Evolutionary conservation across 805 yeast genomes (phyloP), one percentile per base, ranked within the genome.

Genomic region (Candida glaebosa): DNA sequence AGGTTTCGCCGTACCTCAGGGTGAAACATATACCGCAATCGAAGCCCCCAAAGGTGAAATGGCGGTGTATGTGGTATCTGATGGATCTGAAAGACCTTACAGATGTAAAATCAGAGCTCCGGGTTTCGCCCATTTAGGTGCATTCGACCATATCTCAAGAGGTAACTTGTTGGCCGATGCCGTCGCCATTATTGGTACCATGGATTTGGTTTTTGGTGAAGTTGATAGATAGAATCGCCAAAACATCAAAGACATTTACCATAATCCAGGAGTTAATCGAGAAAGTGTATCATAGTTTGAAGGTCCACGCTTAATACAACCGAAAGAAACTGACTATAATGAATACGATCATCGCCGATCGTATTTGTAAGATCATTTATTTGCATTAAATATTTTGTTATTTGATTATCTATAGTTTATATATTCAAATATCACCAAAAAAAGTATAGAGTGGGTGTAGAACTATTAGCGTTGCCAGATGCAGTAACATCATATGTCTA

Each of bases 11-110:
- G 96, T 87, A 33, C 96, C 96, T 34, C 84, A 81, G 41, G 96
- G 96, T 58, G 96, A 87, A 69, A 84, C 96, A 8, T 87, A 87
- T 63, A 85, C 93, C 38, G 91, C 87, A 43, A 87, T 87, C 52
- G 96, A 87, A 71, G 95, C 96, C 18, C 96, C 96, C 62, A 87
- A 87, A 78, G 96, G 96, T 61, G 96, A 87, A 68, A 85, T 87
- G 93, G 96, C 86, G 46, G 95, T 86, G 42, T 87, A 82, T 58
- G 82, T 87, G 39, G 95, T 87, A 42, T 80, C 89, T 51, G 96
- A 87, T 68, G 96, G 96, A 42, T 67, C 84, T 44, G 96, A 87
- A 71, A 79, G 93, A 65, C 96, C 96, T 26, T 87, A 87, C 71
- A 81, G 89, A 69, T 86, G 95, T 73, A 87, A 86, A 73, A 87